A percentile compares a stretch with the other conserved stretches of the same genome.
phyloP scores from a whole-genome alignment of 768 basidiomycete genomes.

The Neoboletus subvelutipes region DNA sequence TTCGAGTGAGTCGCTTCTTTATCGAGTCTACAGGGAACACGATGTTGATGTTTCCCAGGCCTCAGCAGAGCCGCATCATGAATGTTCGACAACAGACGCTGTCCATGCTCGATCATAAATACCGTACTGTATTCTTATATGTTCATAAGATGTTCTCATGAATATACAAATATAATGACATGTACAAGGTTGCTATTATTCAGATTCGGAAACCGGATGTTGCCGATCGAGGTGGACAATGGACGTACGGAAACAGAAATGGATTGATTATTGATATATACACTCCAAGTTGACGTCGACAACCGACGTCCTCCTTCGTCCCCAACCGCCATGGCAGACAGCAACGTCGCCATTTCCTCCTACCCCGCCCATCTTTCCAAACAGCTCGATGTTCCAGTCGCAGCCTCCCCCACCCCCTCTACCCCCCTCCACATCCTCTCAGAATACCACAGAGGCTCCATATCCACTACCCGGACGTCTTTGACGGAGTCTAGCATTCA shows the following conservation, averaged over 20 bases:
- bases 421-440: constrained; percentile 32
- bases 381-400: constrained; percentile 1
- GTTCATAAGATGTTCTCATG: not conserved
- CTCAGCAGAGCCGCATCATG: not conserved
- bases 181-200: constrained; percentile 12
- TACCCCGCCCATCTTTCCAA: constrained; percentile 3
- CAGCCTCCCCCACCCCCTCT: not conserved
- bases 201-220: constrained; percentile 16
- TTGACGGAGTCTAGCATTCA: constrained; percentile 48
- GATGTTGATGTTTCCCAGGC: constrained; percentile 11
- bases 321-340: constrained; percentile 21
- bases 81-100: not conserved
- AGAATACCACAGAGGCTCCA: constrained; percentile 61
- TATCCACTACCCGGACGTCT: constrained; percentile 67
- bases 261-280: not conserved
- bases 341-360: not conserved
- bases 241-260: constrained; percentile 11
- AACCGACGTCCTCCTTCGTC: constrained; percentile 10
- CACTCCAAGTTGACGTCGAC: constrained; percentile 13
- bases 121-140: constrained; percentile 16
- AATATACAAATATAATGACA: constrained; percentile 19
- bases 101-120: not conserved
- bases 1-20: constrained; percentile 16
- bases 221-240: constrained; percentile 25
- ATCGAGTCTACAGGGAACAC: not conserved